Percentiles rank a stretch among this genome's conserved stretches.
Conservation (phyloP, 331 rosid species). For the Acacia pycnantha region DNA sequence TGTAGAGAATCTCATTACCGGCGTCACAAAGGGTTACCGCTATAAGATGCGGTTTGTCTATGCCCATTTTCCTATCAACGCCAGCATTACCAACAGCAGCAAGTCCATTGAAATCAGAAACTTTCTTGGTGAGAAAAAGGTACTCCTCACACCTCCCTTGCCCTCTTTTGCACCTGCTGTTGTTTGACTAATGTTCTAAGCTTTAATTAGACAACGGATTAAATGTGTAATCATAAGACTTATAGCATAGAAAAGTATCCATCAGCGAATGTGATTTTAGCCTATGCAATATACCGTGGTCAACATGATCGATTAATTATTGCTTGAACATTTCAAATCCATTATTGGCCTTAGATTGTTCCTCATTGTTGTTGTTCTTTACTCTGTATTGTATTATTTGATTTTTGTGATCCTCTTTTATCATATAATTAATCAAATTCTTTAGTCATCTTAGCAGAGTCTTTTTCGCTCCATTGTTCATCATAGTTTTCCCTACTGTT, state of each 20-base stretch:
- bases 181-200: background rate
- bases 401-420: background rate
- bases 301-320: background rate
- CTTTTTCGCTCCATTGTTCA: background rate
- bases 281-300: background rate
- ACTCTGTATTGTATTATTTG: background rate
- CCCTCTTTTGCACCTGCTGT: background rate
- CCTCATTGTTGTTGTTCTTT: background rate
- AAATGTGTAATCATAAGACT: background rate
- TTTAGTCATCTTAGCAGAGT: too few species aligned
- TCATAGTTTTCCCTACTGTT: background rate
- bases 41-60: slow-evolving; percentile 78
- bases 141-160: background rate
- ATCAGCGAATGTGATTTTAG: background rate
- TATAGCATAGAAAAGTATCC: background rate
- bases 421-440: background rate
- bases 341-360: background rate
- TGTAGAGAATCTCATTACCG: slow-evolving; percentile 62
- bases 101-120: slow-evolving; percentile 65
- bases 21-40: slow-evolving; percentile 72
- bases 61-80: slow-evolving; percentile 75
- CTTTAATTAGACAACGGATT: background rate
- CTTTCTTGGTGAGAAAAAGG: slow-evolving; percentile 80
- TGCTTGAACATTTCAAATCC: background rate
- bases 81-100: slow-evolving; percentile 42